Base-by-base conservation (phyloP, 768 basidiomycete species). In the Termitomyces titanicus region DNA sequence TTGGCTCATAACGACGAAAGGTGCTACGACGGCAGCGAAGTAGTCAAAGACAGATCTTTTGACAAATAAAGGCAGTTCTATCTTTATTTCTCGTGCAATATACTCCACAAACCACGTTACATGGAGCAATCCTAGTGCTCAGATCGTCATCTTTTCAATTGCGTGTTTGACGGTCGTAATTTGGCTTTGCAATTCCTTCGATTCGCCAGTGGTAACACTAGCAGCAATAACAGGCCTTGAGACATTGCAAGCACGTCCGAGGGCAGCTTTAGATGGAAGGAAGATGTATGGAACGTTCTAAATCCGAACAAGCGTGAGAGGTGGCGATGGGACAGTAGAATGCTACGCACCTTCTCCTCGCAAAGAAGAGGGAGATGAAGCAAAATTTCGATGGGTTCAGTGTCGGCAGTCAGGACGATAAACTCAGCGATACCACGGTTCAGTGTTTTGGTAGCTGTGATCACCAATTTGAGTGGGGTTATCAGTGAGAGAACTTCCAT, bases 351-450 rank as follows among this genome's bases (percentile, higher is more conserved):
- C 85, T 99, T 99, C 78, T 99, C 97, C 72, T 99, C 97, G 68
- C 97, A 99, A 25, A 99, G 80, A 57, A 99, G 80, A 35, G 97
- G 97, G 29, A 99, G 86, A 73, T 99, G 97, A 59, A 99, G 83
- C 52, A 99, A 76, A 72, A 99, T 99, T 71, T 98, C 97, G 64
- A 99, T 81, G 45, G 97, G 97, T 72, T 98, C 95, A 29, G 96
- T 98, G 66, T 99, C 94, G 52, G 88, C 88, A 52, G 97, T 97
- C 72, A 99, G 79, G 66, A 99, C 85, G 74, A 98, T 94, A 74
- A 99, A 92, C 74, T 99, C 97, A 57, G 95, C 89, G 62, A 96
- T 92, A 77, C 96, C 96, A 66, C 96, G 92, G 72, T 98, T 98
- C 60, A 98, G 83, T 18, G 94, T 97, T 78, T 99, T 99, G 62